phyloP scores from a whole-genome alignment of 2,329 filamentous ascomycete genomes.

The Beauveria sp. region DNA sequence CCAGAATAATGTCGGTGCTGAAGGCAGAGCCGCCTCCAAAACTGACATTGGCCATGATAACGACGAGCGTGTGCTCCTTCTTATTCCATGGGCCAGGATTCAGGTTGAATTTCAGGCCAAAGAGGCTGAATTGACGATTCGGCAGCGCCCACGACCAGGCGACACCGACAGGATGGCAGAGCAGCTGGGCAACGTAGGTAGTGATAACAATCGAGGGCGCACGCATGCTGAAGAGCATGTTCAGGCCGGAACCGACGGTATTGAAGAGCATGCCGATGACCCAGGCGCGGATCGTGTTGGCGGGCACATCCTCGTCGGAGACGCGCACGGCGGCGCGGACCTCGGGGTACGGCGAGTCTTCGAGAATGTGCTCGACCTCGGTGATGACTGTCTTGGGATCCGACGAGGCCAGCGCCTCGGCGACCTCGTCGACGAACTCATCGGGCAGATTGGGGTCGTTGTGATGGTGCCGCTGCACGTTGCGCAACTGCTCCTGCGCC shows the following conservation, averaged over 20 bases:
- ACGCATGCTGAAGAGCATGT: conserved; percentile 39
- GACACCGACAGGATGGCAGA: conserved; percentile 35
- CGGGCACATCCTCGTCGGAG: conserved; percentile 13
- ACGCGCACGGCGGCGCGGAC: conserved; percentile 11
- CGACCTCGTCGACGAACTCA: conserved; percentile 49
- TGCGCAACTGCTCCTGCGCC: conserved; percentile 16
- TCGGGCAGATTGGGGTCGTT: conserved; percentile 40
- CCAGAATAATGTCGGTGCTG: conserved; percentile 38
- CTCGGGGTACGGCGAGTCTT: conserved; percentile 12
- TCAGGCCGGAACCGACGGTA: conserved; percentile 37
- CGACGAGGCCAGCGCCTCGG: conserved; percentile 44
- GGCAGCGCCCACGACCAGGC: conserved; percentile 31
- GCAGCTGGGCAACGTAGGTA: conserved; percentile 35
- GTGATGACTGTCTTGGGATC: conserved; percentile 58
- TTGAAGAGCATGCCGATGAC: conserved; percentile 36
- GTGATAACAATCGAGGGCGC: conserved; percentile 38
- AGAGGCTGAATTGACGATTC: conserved; percentile 20
- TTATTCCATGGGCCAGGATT: conserved; percentile 39
- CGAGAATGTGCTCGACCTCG: conserved; percentile 63
- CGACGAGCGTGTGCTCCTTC: conserved; percentile 38
- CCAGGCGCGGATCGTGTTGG: conserved; percentile 35
- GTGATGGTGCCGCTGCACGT: conserved; percentile 36
- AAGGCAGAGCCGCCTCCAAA: conserved; percentile 33
- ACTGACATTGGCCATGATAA: conserved; percentile 41
- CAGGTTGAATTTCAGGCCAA: conserved; percentile 18